phyloP scores from a whole-genome alignment of 1,284 basidiomycete genomes.

The Retiboletus fuscus region DNA sequence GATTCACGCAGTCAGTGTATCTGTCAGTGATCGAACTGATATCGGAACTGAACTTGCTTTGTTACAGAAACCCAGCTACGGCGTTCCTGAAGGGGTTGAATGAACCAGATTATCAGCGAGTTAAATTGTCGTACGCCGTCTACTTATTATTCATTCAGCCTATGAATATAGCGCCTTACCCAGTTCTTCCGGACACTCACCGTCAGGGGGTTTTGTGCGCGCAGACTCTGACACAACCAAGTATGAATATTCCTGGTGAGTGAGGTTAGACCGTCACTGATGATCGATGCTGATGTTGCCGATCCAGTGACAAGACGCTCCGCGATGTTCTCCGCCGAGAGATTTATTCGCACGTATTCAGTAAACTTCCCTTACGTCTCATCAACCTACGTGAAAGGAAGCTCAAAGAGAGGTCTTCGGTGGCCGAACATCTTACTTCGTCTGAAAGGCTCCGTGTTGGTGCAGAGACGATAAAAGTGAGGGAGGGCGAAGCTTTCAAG shows the following conservation, averaged over 20 bases:
- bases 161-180: not conserved
- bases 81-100: not conserved
- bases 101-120: not conserved
- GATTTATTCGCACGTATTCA: constrained; percentile 18
- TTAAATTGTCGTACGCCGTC: not conserved
- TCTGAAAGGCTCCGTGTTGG: constrained; percentile 1
- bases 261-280: not conserved
- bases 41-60: not conserved
- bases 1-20: not conserved
- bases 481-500: not conserved
- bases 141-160: not conserved
- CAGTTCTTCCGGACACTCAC: not conserved
- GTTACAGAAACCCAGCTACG: constrained; percentile 7
- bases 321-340: constrained; percentile 4
- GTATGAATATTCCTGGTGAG: not conserved
- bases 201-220: not conserved
- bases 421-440: constrained; percentile 12
- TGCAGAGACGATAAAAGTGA: not conserved
- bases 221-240: not conserved
- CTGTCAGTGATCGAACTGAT: no score
- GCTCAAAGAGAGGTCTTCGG: not conserved
- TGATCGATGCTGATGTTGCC: not conserved
- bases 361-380: constrained; percentile 14
- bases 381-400: constrained; percentile 11
- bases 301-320: constrained; percentile 1